Base-by-base conservation (phyloP, 2,329 filamentous ascomycete genomes). In the Paracoccidioides brasiliensis region DNA sequence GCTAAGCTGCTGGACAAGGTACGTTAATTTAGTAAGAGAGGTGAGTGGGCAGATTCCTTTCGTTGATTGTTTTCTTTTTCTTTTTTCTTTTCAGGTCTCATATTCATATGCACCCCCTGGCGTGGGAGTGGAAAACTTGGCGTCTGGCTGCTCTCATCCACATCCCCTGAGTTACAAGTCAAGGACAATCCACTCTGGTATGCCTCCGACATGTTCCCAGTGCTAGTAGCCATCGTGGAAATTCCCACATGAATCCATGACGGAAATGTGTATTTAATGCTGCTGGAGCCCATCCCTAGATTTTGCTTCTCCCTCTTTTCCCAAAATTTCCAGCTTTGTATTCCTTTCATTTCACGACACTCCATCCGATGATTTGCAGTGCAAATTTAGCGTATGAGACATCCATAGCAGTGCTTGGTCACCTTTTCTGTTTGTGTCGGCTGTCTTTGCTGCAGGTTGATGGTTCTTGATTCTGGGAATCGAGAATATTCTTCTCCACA, bases 391-490 rank as follows among this genome's bases (percentile, higher is more conserved):
- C n/a, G 14, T 33, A 28, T 45, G 43, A 38, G 33, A 38, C 15
- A 37, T 3, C 15, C 8, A 8, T 30, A 38, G 46, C 46, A 35
- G 46, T 37, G 46, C 46, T 49, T 49, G 46, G 35, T 38, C 46
- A 15, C 37, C n/a, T 15, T 37, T 4, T 33, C 10, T 49, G 33
- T 7, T 22, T 3, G 5, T 37, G 12, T 49, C 14, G 32, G 32
- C 9, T 50, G n/a, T 22, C 12, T 14, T 28, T 38, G 33, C 22
- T 22, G 9, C 15, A 37, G 9, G 32, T 50, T 38, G 46, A n/a
- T n/a, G n/a, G n/a, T n/a, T n/a, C n/a, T n/a, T n/a, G n/a, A 15
- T 50, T 50, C 46, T 50, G 46, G 9, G 46, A 50, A 50, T 50
- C 46, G 15, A 38, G 46, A 50, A 45, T 35, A 10, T 49, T 53